phyloP scores from a whole-genome alignment of 1,284 basidiomycete species.

The Inonotus hispidus region DNA sequence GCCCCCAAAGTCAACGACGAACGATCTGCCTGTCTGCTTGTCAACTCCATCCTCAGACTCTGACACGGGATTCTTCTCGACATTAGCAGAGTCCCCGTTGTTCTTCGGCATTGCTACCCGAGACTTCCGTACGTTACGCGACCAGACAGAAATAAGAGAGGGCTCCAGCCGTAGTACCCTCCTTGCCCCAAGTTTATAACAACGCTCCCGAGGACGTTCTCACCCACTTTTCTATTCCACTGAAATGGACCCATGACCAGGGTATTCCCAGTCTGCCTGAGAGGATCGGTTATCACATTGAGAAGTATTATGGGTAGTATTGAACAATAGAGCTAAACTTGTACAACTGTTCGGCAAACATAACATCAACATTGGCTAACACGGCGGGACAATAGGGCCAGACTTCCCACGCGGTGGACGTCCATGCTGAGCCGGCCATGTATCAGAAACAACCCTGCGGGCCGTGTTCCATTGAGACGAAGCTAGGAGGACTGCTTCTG shows the following conservation, averaged over 20 bases:
- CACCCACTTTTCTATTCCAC: not conserved
- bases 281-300: not conserved
- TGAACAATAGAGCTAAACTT: not conserved
- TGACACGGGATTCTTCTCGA: constrained; percentile 1
- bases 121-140: not conserved
- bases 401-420: not conserved
- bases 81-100: not conserved
- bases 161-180: not conserved
- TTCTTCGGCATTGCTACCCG: not conserved
- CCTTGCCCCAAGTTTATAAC: not conserved
- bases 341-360: not conserved
- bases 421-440: too few species aligned
- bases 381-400: not conserved
- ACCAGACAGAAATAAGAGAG: too few species aligned
- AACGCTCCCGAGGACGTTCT: not conserved
- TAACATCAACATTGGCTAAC: too few species aligned
- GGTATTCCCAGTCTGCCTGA: not conserved
- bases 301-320: not conserved
- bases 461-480: not conserved
- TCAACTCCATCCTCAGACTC: constrained; percentile 9
- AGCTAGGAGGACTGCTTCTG: not conserved
- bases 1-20: constrained; percentile 1
- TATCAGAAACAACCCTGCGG: not conserved
- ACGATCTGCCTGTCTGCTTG: constrained; percentile 30
- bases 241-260: not conserved